Base-by-base conservation (phyloP, 768 basidiomycete species). In the Tylopilus plumbeoviolaceoides region DNA sequence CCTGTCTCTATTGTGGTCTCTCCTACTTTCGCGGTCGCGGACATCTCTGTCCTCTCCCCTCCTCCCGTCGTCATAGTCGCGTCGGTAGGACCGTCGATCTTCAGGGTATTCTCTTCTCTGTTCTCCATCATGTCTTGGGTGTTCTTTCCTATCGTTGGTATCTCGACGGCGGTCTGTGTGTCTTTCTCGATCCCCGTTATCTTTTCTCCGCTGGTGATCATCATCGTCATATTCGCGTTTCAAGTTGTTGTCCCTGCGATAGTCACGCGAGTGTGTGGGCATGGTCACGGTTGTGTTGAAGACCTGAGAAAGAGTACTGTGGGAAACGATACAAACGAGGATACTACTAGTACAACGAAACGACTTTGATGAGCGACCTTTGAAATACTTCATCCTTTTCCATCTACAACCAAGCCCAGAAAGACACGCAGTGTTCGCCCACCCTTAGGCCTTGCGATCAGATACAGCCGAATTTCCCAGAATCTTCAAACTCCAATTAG, bases 1-100 rank as follows among this genome's bases (percentile, higher is more conserved):
- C 28, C 75, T 67, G 41, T 81, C 76, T 35, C 70, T 63, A 61
- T 61, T 57, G 39, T 53, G 59, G 51, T 51, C 46, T 46, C 53
- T 52, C 44, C 57, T 43, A 28, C 58, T 50, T 54, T 54, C 59
- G 20, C 39, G 39, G 39, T 40, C n/a, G 28, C 38, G 47, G 31
- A 46, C 46, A 27, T 49, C 58, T 39, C 57, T 57, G 38, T 52
- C 45, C 17, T 49, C 54, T 51, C 47, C 52, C 52, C 59, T 52
- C 46, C 53, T 47, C 42, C 59, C 50, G 54, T 64, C 54, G 7
- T 58, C 59, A 49, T 62, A 49, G 40, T 58, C 55, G 44, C 61
- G 66, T 36, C 55, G 49, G 46, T 61, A 44, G n/a, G 61, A 25
- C 30, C 56, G 58, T 47, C 58, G 54, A 25, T 55, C 62, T 47